Evolutionary conservation across 108 stramenopile genomes (phyloP).

Genomic region (Schizochytrium sp.): DNA sequence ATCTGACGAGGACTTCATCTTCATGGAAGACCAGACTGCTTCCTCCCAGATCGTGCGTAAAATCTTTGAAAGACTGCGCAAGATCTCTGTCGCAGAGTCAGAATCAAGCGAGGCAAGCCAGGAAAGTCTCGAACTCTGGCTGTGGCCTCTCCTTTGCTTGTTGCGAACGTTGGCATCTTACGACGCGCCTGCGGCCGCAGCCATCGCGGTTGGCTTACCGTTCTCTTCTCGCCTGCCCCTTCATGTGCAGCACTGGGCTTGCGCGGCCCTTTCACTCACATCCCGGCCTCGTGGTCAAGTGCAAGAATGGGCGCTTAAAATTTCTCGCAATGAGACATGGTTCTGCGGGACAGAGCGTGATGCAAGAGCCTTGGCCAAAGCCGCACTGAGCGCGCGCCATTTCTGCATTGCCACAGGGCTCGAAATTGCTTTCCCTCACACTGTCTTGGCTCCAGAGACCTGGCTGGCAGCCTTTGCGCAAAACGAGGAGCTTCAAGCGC

Average conservation of each 20-base stretch:
- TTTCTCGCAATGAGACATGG: background rate
- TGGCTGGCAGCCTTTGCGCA: background rate
- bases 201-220: background rate
- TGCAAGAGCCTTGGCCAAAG: background rate
- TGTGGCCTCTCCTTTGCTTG: background rate
- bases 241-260: background rate
- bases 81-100: no score
- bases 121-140: background rate
- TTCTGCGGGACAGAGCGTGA: background rate
- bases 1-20: no score
- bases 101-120: no score
- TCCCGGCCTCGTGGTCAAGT: background rate
- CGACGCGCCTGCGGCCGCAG: background rate
- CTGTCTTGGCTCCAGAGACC: background rate
- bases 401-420: background rate
- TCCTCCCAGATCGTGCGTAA: no score
- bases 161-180: background rate
- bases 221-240: background rate
- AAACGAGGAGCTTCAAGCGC: background rate
- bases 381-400: background rate
- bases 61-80: no score
- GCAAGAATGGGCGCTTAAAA: background rate
- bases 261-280: background rate
- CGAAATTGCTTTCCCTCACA: background rate
- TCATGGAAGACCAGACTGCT: no score